phyloP scores from a whole-genome alignment of 371 early-diverging fungal genomes.

The Mucor sp. region DNA sequence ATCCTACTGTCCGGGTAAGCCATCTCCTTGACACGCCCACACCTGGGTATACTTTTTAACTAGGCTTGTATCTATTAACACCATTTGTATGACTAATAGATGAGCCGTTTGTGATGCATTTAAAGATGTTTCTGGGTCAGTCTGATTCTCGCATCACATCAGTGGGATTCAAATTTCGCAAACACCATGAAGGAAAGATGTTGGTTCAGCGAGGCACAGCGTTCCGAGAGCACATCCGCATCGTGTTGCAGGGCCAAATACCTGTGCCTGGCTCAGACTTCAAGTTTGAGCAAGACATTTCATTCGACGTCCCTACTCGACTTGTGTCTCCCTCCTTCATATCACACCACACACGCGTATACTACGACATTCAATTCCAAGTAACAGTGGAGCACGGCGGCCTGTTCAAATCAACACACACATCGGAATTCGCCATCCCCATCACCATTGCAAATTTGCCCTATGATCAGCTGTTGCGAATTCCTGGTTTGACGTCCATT shows the following conservation, averaged over 20 bases:
- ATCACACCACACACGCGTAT: slow-evolving; percentile 46
- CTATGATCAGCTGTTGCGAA: slow-evolving; percentile 31
- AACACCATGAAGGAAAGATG: slow-evolving; percentile 48
- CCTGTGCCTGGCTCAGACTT: slow-evolving; percentile 15
- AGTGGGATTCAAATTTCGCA: slow-evolving; percentile 33
- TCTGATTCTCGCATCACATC: slow-evolving; percentile 33
- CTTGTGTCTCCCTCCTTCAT: slow-evolving; percentile 47
- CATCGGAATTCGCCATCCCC: slow-evolving; percentile 36
- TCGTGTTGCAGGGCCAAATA: slow-evolving; percentile 16
- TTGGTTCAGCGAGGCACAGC: slow-evolving; percentile 42
- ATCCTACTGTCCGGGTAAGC: slow-evolving; percentile 36
- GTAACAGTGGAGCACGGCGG: slow-evolving; percentile 34
- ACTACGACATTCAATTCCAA: slow-evolving; percentile 38
- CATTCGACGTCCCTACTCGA: slow-evolving; percentile 45
- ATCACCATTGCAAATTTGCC: slow-evolving; percentile 42
- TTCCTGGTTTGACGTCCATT: slow-evolving; percentile 35
- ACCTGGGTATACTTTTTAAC: too few species aligned
- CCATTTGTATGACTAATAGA: slow-evolving; percentile 3
- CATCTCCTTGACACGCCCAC: neutral
- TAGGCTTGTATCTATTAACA: too few species aligned
- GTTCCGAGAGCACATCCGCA: slow-evolving; percentile 33
- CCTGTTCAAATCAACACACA: slow-evolving; percentile 32
- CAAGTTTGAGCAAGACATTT: slow-evolving; percentile 16
- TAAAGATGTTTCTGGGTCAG: slow-evolving; percentile 31
- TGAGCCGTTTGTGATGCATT: slow-evolving; percentile 37